Evolutionary conservation across 305 asterid species (phyloP).

Genomic region (Caryopteris hybrid): DNA sequence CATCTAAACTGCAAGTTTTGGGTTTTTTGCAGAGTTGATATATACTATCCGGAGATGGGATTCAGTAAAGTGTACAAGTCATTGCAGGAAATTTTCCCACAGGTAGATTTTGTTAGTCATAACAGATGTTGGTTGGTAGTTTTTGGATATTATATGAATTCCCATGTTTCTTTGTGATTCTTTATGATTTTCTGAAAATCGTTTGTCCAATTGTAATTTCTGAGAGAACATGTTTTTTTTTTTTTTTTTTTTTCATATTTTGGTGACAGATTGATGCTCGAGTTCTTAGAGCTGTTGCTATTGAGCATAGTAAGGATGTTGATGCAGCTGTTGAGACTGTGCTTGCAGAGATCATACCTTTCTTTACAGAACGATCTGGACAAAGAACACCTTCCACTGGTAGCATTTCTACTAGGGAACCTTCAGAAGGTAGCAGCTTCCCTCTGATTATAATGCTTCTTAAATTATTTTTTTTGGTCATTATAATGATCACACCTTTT

Average conservation of each 20-base stretch:
- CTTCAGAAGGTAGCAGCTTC: constrained; percentile 44
- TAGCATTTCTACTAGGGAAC: constrained; percentile 18
- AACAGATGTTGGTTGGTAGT: background rate
- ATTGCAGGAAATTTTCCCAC: constrained; percentile 70
- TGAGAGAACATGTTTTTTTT: background rate
- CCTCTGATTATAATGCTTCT: background rate
- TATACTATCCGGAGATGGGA: constrained; percentile 46
- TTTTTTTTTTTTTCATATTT: background rate
- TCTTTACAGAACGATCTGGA: constrained; percentile 37
- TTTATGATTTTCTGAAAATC: background rate
- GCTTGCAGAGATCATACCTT: constrained; percentile 67
- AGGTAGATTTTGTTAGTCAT: constrained; percentile 38
- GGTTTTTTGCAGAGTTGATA: constrained; percentile 29
- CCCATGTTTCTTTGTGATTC: background rate
- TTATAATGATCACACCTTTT: background rate
- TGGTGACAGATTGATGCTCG: constrained; percentile 66
- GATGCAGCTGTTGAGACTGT: constrained; percentile 77
- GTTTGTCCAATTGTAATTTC: background rate
- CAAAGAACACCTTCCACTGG: constrained; percentile 21
- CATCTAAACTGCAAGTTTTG: background rate
- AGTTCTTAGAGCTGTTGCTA: constrained; percentile 73
- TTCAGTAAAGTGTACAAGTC: constrained; percentile 42
- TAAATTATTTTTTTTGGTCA: background rate
- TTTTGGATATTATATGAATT: background rate
- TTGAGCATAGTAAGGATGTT: constrained; percentile 68